Conservation (phyloP, 176 grass and related monocot species). For the Juncus effusus region DNA sequence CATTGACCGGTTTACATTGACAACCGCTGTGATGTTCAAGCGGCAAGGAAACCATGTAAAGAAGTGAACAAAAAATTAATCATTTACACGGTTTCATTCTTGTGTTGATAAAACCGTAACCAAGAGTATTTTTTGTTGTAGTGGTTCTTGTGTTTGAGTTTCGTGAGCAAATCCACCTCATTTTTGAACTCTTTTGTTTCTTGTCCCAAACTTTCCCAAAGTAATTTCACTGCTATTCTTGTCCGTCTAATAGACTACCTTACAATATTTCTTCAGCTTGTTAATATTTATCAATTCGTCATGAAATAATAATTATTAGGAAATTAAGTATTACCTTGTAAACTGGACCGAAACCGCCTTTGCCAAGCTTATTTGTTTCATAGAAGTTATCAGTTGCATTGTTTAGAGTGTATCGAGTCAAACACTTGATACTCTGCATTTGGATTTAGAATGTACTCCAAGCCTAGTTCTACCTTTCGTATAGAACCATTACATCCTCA, state of each 20-base stretch:
- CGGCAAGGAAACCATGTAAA: too few species aligned
- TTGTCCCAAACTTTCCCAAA: not conserved
- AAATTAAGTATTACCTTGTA: conserved; percentile 15
- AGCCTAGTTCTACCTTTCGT: not conserved
- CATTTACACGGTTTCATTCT: too few species aligned
- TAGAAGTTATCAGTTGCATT: conserved; percentile 25
- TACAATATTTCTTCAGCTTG: not conserved
- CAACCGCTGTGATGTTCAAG: too few species aligned
- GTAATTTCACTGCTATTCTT: conserved; percentile 18
- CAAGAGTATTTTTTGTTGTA: too few species aligned
- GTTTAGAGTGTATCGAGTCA: conserved; percentile 7
- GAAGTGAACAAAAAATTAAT: too few species aligned
- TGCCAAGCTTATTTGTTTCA: conserved; percentile 23
- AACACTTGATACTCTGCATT: conserved; percentile 14
- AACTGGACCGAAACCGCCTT: conserved; percentile 29
- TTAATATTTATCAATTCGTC: not conserved
- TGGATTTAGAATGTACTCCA: conserved; percentile 13
- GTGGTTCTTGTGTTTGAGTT: conserved; percentile 1
- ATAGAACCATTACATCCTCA: not conserved
- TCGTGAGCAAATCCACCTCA: not conserved
- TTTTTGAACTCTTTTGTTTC: conserved; percentile 1
- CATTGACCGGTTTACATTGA: too few species aligned
- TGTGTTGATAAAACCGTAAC: too few species aligned
- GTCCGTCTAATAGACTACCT: not conserved
- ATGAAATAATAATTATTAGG: not conserved